Conservation (phyloP, 495 filamentous ascomycete genomes). For the Astrocystis sublimbata region DNA sequence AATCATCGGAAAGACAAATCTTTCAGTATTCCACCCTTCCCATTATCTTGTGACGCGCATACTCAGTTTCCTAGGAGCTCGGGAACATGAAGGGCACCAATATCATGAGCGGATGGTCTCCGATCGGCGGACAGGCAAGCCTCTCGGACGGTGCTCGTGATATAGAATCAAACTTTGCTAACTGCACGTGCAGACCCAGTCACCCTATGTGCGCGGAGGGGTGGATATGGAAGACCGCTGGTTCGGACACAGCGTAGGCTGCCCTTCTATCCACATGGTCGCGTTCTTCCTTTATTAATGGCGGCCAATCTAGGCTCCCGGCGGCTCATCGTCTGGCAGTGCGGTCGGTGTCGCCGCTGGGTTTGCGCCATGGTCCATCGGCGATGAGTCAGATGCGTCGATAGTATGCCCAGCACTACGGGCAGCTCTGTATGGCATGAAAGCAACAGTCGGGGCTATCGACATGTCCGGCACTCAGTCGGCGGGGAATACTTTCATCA, state of each 20-base stretch:
- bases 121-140: slow-evolving; percentile 24
- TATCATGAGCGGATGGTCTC: slow-evolving; percentile 27
- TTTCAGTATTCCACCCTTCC: not conserved
- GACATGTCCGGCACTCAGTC: not conserved
- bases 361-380: slow-evolving; percentile 37
- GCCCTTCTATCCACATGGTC: not conserved
- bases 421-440: slow-evolving; percentile 40
- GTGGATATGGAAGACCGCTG: slow-evolving; percentile 29
- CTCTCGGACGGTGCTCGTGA: too few relatives aligned
- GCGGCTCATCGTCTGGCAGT: slow-evolving; percentile 43
- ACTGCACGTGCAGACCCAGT: slow-evolving; percentile 13
- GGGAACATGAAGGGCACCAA: not conserved
- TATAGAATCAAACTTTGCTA: not conserved
- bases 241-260: not conserved
- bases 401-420: slow-evolving; percentile 31
- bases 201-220: slow-evolving; percentile 33
- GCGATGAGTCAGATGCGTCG: slow-evolving; percentile 40
- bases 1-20: not conserved
- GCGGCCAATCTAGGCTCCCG: not conserved
- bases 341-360: too few relatives aligned
- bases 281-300: not conserved
- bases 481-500: not conserved
- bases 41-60: not conserved
- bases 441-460: slow-evolving; percentile 31
- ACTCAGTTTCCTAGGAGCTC: not conserved